Evolutionary conservation across 768 basidiomycete species (phyloP), one percentile per base, ranked within the genome.

Genomic region (Steccherinum ochraceum): DNA sequence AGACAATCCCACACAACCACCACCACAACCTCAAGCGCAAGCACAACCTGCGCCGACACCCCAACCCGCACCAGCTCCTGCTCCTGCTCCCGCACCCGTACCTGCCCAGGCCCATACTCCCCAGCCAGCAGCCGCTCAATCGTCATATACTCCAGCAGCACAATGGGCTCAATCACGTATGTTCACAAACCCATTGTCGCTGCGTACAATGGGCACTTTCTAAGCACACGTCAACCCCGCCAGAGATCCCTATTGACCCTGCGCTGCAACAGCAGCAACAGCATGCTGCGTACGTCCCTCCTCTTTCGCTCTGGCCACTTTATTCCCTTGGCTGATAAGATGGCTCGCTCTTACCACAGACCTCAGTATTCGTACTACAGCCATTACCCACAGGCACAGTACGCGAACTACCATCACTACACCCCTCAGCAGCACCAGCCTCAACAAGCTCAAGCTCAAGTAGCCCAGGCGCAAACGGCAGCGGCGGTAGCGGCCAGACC

Each of bases 231-330:
- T n/a, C n/a, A n/a, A n/a, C n/a, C n/a, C n/a, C n/a, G n/a, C n/a
- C n/a, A 43, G 82, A 79, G 55, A 83, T 83, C 24, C 78, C 80
- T 11, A 83, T 84, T 48, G 82, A 85, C 61, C 81, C 83, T 24
- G 79, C 79, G n/a, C 69, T 85, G 41, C 83, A 84, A 64, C 78
- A 80, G 52, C 80, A 83, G 60, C 65, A n/a, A n/a, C 30, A 35
- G 30, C 30, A 35, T 35, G 30, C 77, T 12, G 69, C 70, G 69
- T 75, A 73, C 74, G 68, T 72, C 49, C 54, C 39, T 49, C 25
- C 46, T 49, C 58, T 56, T 55, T 53, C 56, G 58, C 57, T 50
- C 26, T 52, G 48, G 48, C 42, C 51, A 63, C 57, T 52, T 46
- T 50, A 40, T 45, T 43, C 20, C 45, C 24, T 47, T 7, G 40